These are phyloP conservation scores for Xylaria bambusicola DNA, from an alignment of 495 filamentous ascomycete species.

Conservation along the genomic window DNA sequence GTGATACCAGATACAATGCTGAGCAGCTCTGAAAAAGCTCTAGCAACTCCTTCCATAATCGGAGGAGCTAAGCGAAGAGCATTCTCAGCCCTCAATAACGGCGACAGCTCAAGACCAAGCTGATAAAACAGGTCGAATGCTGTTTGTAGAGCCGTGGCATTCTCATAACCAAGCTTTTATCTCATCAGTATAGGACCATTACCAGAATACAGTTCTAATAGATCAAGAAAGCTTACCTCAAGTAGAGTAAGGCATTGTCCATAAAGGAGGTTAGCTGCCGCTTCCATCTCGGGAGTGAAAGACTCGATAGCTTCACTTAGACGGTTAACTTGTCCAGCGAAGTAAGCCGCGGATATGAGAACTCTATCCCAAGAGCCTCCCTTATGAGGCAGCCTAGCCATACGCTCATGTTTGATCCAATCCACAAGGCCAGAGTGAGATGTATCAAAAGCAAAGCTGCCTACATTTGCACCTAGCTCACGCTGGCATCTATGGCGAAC, in stretches of 20 bases:
- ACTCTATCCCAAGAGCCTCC: conserved; percentile 13
- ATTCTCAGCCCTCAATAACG: conserved; percentile 9
- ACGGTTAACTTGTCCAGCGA: conserved; percentile 13
- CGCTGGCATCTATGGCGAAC: conserved; percentile 12
- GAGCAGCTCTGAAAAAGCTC: conserved; percentile 12
- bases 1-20: conserved; percentile 12
- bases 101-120: conserved; percentile 8
- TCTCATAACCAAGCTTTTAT: conserved; percentile 13
- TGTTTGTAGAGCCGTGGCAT: not conserved
- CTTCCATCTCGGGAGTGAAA: conserved; percentile 10
- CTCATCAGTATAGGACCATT: not conserved
- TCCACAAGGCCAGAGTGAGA: conserved; percentile 13
- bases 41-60: conserved; percentile 11
- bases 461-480: conserved; percentile 5
- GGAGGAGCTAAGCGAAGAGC: conserved; percentile 11
- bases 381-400: conserved; percentile 12
- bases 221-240: not conserved
- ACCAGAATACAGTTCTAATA: not conserved
- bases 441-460: conserved; percentile 3
- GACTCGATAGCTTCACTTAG: conserved; percentile 12
- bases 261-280: conserved; percentile 11
- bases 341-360: conserved; percentile 9
- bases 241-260: conserved; percentile 13
- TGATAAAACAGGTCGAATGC: conserved; percentile 17
- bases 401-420: conserved; percentile 12